A percentile compares a stretch with the other conserved stretches of the same genome.
Evolutionary conservation across 1,284 basidiomycete species (phyloP).

Genomic region (Cutaneotrichosporon spelunceum): DNA sequence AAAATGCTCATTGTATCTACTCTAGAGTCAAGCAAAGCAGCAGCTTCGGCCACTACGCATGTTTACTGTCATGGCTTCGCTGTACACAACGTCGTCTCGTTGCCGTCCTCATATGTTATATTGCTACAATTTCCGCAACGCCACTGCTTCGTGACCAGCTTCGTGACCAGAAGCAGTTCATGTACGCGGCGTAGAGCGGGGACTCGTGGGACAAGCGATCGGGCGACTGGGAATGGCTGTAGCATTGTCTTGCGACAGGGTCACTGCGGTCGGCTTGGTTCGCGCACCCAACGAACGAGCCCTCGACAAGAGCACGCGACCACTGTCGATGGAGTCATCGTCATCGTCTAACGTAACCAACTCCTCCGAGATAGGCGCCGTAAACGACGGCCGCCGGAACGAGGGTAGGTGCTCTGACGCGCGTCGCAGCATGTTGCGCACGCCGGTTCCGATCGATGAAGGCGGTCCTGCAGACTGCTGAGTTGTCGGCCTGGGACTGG

Average conservation of each 20-base stretch:
- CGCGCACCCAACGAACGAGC: conserved; percentile 12
- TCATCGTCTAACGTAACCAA: conserved; percentile 4
- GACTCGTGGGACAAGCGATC: not conserved
- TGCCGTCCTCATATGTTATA: not conserved
- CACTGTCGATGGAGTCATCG: not conserved
- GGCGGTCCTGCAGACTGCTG: not conserved
- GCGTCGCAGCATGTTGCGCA: conserved; percentile 32
- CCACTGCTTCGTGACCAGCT: not conserved
- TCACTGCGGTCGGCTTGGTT: not conserved
- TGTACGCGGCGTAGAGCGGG: not conserved
- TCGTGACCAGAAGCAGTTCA: not conserved
- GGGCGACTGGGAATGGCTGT: not conserved
- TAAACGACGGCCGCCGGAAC: conserved; percentile 28
- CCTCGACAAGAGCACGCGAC: conserved; percentile 7
- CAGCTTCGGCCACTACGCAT: not conserved
- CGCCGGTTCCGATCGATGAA: conserved; percentile 12
- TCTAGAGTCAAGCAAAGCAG: not conserved
- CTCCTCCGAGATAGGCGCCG: not conserved
- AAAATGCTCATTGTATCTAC: not conserved
- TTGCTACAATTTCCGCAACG: not conserved
- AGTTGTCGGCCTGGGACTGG: not conserved
- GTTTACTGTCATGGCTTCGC: not conserved
- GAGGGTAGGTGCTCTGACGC: conserved; percentile 39
- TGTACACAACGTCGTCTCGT: not conserved
- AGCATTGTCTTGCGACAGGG: not conserved